Conservation (phyloP, 2,329 filamentous ascomycete genomes). For the Lecanicillium sp. region DNA sequence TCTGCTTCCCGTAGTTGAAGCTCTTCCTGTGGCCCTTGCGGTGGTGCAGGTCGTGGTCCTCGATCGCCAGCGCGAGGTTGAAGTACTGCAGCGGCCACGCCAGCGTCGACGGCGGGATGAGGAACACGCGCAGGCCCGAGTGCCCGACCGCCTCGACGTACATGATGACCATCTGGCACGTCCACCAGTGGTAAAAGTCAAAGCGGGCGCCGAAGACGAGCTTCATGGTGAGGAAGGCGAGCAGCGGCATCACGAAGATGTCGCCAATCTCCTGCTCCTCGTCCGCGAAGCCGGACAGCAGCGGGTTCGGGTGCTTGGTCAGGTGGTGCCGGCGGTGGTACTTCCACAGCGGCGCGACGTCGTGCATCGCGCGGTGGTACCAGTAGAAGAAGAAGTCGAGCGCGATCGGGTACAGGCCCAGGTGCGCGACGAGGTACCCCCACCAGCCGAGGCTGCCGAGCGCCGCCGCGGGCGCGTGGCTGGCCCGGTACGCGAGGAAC, state of each 20-base stretch:
- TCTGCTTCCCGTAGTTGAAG: conserved; percentile 32
- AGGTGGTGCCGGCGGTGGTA: conserved; percentile 37
- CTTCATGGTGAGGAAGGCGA: conserved; percentile 30
- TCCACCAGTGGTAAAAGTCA: conserved; percentile 39
- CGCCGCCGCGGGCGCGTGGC: conserved; percentile 20
- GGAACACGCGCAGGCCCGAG: conserved; percentile 28
- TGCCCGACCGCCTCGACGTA: conserved; percentile 31
- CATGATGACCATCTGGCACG: conserved; percentile 35
- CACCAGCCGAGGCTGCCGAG: conserved; percentile 15
- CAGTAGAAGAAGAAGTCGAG: conserved; percentile 36
- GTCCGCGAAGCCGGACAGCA: conserved; percentile 34
- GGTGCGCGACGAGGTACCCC: conserved; percentile 29
- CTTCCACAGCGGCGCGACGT: conserved; percentile 31
- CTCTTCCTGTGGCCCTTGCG: conserved; percentile 21
- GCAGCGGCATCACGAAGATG: conserved; percentile 30
- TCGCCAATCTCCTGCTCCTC: conserved; percentile 34
- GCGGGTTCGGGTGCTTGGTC: conserved; percentile 36
- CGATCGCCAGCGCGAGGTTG: conserved; percentile 30
- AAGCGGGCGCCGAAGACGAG: conserved; percentile 29
- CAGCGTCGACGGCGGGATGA: conserved; percentile 25
- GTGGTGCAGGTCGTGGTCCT: conserved; percentile 31
- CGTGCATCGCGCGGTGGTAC: conserved; percentile 36
- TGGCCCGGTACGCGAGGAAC: conserved; percentile 25
- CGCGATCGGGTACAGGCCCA: conserved; percentile 31
- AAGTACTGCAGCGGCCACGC: conserved; percentile 26